Conservation (phyloP, 208 protist species). For the Leishmania amazonensis region DNA sequence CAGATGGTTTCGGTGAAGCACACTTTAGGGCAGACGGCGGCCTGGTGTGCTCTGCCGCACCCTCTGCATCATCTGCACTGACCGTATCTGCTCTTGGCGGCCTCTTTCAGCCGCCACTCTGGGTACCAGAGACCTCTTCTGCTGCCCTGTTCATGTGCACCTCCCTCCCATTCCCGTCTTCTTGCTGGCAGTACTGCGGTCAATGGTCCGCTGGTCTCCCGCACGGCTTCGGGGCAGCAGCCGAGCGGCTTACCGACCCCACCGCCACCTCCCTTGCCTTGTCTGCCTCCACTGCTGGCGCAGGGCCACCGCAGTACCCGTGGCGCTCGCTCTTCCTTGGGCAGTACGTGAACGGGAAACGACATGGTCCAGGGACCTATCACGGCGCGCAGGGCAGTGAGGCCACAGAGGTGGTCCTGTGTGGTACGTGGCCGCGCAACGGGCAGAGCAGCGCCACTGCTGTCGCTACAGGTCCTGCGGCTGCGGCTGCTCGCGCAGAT, state of each 20-base stretch:
- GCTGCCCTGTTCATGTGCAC: not conserved
- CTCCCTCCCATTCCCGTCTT: not conserved
- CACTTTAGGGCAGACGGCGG: slow-evolving; percentile 2
- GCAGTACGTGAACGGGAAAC: slow-evolving; percentile 34
- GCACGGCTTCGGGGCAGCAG: slow-evolving; percentile 67
- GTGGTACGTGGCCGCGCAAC: slow-evolving; percentile 49
- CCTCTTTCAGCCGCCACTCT: slow-evolving; percentile 20
- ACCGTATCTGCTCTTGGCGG: not conserved
- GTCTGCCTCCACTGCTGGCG: slow-evolving; percentile 10
- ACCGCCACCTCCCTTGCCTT: slow-evolving; percentile 4
- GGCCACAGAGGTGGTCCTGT: slow-evolving; percentile 49
- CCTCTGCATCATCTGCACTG: not conserved
- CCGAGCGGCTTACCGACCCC: slow-evolving; percentile 27
- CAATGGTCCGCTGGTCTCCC: slow-evolving; percentile 50
- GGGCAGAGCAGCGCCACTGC: not conserved
- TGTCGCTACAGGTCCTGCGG: not conserved
- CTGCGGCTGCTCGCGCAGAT: not conserved
- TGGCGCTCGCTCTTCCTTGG: slow-evolving; percentile 60
- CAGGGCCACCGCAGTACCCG: slow-evolving; percentile 33
- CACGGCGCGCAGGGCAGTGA: slow-evolving; percentile 40
- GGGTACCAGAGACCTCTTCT: slow-evolving; percentile 10
- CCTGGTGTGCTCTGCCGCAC: not conserved
- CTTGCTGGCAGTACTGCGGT: slow-evolving; percentile 51
- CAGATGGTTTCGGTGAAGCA: slow-evolving; percentile 42
- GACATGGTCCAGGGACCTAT: slow-evolving; percentile 39